Percentiles rank a stretch among this genome's conserved stretches.
Conservation (phyloP, 805 yeast species). For the Tetrapisispora taiwanensis region DNA sequence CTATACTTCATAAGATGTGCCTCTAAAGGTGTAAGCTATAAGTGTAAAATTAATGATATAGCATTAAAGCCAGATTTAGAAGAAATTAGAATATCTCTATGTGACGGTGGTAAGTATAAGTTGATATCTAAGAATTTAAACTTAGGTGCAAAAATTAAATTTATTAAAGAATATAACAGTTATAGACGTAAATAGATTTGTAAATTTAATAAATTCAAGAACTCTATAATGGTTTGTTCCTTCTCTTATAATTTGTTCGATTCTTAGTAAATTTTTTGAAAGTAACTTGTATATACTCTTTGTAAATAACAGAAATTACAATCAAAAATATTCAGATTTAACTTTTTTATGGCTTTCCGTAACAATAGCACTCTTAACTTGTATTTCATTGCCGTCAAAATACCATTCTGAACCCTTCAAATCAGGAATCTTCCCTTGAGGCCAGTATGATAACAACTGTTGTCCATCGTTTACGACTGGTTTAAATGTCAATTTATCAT, state of each 20-base stretch:
- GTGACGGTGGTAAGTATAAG: constrained; percentile 40
- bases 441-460: constrained; percentile 11
- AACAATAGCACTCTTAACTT: background rate
- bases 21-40: constrained; percentile 13
- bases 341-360: too few species aligned
- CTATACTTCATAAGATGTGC: constrained; percentile 15
- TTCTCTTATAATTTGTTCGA: background rate
- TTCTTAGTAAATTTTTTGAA: background rate
- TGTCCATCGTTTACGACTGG: constrained; percentile 12
- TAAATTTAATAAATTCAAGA: background rate
- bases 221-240: too few species aligned
- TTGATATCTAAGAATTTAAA: constrained; percentile 38
- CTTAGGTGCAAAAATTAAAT: constrained; percentile 35
- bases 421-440: constrained; percentile 22
- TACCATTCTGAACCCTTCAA: constrained; percentile 17
- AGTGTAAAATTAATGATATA: constrained; percentile 19
- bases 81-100: constrained; percentile 26
- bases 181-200: constrained; percentile 1
- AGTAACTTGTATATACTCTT: background rate
- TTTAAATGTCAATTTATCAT: constrained; percentile 22
- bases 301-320: background rate
- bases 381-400: constrained; percentile 8
- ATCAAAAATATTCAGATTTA: background rate
- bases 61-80: constrained; percentile 16
- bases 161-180: constrained; percentile 22